Conservation (phyloP, 345 rosid species). For the Aethionema arabicum region DNA sequence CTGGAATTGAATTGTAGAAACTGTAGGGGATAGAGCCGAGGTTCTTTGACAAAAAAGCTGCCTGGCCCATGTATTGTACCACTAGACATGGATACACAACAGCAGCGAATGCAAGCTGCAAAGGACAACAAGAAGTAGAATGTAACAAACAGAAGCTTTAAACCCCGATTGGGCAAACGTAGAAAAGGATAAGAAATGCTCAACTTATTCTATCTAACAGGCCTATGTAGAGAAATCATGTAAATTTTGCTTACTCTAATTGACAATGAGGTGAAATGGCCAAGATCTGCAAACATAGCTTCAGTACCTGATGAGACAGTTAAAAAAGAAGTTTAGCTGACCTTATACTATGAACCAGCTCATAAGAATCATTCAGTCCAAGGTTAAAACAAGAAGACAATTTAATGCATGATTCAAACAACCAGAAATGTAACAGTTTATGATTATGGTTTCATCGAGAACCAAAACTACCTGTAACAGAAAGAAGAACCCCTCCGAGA, state of each 20-base stretch:
- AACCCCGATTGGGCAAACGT: slow-evolving; percentile 15
- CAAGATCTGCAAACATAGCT: slow-evolving; percentile 97
- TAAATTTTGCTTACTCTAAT: slow-evolving; percentile 57
- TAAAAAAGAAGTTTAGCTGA: slow-evolving; percentile 21
- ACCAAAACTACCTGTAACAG: slow-evolving; percentile 68
- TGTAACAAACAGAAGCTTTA: slow-evolving; percentile 20
- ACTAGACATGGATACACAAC: slow-evolving; percentile 90
- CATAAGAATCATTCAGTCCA: slow-evolving; percentile 11
- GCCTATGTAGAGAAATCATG: slow-evolving; percentile 12
- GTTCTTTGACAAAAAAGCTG: slow-evolving; percentile 86
- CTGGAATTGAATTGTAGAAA: slow-evolving; percentile 79
- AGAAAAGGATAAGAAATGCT: slow-evolving; percentile 11
- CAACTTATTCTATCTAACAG: slow-evolving; percentile 3
- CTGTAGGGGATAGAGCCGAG: slow-evolving; percentile 44
- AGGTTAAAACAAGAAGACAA: slow-evolving; percentile 5
- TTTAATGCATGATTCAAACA: slow-evolving; percentile 13
- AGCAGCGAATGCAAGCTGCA: slow-evolving; percentile 78
- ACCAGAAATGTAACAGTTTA: slow-evolving; percentile 5
- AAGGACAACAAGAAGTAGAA: slow-evolving; percentile 23
- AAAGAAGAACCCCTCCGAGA: slow-evolving; percentile 91
- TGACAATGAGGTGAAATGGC: slow-evolving; percentile 86
- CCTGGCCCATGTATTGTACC: slow-evolving; percentile 97
- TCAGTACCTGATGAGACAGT: slow-evolving; percentile 69
- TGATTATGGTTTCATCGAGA: slow-evolving; percentile 14
- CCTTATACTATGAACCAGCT: background rate